phyloP scores from a whole-genome alignment of 768 basidiomycete genomes.

The Boletus speciosus region DNA sequence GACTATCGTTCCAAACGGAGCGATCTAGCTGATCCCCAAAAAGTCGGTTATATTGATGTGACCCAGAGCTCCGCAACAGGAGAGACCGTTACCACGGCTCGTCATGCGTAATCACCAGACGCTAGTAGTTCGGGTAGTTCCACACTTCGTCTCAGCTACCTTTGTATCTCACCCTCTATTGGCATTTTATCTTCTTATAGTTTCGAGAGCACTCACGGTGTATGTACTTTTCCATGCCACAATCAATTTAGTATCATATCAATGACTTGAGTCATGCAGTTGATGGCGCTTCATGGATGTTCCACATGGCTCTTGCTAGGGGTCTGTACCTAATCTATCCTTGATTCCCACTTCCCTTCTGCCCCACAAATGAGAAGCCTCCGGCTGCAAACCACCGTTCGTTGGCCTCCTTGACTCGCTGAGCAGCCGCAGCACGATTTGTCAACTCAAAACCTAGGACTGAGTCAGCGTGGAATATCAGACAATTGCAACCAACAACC shows the following conservation, averaged over 20 bases:
- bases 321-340: slow-evolving; percentile 15
- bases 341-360: slow-evolving; percentile 38
- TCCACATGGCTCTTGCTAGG: neutral
- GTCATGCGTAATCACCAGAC: slow-evolving; percentile 37
- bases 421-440: slow-evolving; percentile 82
- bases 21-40: slow-evolving; percentile 46
- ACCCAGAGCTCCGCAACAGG: slow-evolving; percentile 53
- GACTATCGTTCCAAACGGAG: slow-evolving; percentile 88
- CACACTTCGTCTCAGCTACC: neutral
- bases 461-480: slow-evolving; percentile 11
- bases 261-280: neutral
- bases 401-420: slow-evolving; percentile 92
- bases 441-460: slow-evolving; percentile 81
- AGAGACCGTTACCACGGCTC: slow-evolving; percentile 51
- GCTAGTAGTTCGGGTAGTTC: neutral
- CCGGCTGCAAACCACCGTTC: slow-evolving; percentile 93
- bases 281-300: neutral
- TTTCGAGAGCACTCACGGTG: slow-evolving; percentile 10
- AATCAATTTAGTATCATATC: slow-evolving; percentile 3
- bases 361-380: slow-evolving; percentile 74
- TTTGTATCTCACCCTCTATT: slow-evolving; percentile 1
- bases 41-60: slow-evolving; percentile 69
- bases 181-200: slow-evolving; percentile 19
- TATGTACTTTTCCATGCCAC: slow-evolving; percentile 13
- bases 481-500: slow-evolving; percentile 13